Conservation (phyloP, 441 rosid genomes). For the Pelargonium citronellum region DNA sequence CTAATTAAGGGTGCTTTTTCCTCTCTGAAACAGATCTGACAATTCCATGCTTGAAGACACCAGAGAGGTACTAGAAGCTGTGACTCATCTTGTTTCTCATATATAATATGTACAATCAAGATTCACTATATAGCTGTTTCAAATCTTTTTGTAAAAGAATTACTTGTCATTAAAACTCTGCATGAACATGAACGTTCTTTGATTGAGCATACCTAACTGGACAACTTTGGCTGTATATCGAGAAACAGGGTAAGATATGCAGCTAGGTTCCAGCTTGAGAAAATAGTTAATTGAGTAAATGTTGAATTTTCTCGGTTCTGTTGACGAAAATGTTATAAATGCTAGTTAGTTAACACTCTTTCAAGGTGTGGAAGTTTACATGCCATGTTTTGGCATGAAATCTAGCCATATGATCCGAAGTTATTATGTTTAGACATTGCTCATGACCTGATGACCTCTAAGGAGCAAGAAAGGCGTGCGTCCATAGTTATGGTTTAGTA, state of each 20-base stretch:
- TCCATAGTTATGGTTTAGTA: no score
- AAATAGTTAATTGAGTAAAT: not conserved
- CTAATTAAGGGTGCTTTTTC: constrained; percentile 13
- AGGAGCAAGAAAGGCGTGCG: not conserved
- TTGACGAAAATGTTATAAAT: not conserved
- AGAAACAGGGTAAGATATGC: no score
- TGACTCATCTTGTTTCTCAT: constrained; percentile 2
- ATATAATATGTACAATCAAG: not conserved
- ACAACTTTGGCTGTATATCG: no score
- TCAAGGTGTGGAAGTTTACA: not conserved
- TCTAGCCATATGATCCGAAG: not conserved
- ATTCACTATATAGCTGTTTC: not conserved
- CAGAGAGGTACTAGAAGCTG: constrained; percentile 56
- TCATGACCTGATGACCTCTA: not conserved
- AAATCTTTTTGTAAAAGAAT: not conserved
- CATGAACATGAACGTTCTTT: not conserved
- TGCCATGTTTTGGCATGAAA: not conserved
- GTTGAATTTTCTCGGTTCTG: not conserved
- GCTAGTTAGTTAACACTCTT: no score
- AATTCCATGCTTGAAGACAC: constrained; percentile 82
- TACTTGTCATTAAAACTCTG: constrained; percentile 1
- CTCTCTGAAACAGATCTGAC: constrained; percentile 47
- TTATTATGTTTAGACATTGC: not conserved
- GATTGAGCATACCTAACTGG: no score
- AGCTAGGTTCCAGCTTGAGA: not conserved